Evolutionary conservation across 2,329 filamentous ascomycete species (phyloP).

Genomic region (Colletotrichum lindemuthianum): DNA sequence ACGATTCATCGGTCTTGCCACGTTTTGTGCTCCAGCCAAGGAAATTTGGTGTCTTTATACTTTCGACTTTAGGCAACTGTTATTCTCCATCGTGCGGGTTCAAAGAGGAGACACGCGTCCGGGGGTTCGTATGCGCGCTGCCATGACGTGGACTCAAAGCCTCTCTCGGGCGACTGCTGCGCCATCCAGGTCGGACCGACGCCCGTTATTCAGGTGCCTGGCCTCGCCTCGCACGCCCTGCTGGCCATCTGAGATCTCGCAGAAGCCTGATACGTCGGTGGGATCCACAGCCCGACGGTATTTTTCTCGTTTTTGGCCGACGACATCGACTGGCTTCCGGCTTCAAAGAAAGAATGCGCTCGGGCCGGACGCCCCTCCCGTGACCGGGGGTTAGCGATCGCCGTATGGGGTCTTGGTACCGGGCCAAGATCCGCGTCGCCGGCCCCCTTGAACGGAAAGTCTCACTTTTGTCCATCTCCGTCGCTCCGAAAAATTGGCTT

Average conservation of each 20-base stretch:
- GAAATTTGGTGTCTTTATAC: neutral
- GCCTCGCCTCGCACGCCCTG: neutral
- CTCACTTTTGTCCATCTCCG: too few species aligned
- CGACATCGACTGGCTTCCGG: neutral
- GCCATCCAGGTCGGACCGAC: conserved; percentile 1
- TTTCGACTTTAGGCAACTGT: conserved; percentile 11
- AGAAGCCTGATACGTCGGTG: too few species aligned
- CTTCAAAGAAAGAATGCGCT: neutral
- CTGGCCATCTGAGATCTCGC: neutral
- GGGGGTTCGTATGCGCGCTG: neutral
- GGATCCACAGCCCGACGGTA: neutral
- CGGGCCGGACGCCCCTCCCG: neutral
- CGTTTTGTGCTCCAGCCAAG: neutral
- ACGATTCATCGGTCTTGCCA: conserved; percentile 15
- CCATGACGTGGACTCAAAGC: conserved; percentile 16
- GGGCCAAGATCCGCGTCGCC: too few species aligned
- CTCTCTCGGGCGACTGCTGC: conserved; percentile 8
- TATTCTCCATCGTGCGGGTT: neutral
- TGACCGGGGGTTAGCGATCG: neutral
- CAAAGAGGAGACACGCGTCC: conserved; percentile 12
- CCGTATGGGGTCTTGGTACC: too few species aligned
- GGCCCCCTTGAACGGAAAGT: too few species aligned
- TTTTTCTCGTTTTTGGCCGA: neutral
- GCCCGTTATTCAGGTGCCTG: conserved; percentile 8
- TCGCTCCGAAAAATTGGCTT: too few species aligned